Evolutionary conservation across 768 basidiomycete genomes (phyloP).

Genomic region (Boletellus emodensis): DNA sequence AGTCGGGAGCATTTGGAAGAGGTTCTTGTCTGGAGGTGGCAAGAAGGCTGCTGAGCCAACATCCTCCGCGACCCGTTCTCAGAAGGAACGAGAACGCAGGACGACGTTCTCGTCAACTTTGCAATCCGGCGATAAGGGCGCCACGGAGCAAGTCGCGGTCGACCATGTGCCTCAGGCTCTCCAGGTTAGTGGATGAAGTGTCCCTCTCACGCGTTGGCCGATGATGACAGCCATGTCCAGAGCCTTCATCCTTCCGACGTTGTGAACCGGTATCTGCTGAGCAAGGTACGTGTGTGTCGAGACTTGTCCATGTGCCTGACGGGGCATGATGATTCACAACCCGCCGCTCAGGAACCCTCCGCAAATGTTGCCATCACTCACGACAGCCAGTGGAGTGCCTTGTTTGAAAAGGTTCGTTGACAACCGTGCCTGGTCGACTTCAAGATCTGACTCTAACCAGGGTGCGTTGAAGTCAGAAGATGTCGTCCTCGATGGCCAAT

Average conservation of each 20-base stretch:
- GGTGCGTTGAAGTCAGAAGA: slow-evolving; percentile 6
- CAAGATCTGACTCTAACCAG: background rate
- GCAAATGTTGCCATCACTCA: slow-evolving; percentile 12
- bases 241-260: slow-evolving; percentile 13
- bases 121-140: background rate
- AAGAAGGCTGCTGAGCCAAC: background rate
- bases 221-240: background rate
- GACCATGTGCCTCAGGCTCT: slow-evolving; percentile 1
- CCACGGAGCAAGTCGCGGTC: background rate
- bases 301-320: no score
- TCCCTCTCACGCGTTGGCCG: no score
- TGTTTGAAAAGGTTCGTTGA: slow-evolving; percentile 8
- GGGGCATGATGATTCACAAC: no score
- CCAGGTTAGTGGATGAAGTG: background rate
- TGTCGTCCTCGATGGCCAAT: background rate
- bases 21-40: background rate
- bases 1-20: background rate
- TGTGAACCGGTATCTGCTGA: slow-evolving; percentile 11
- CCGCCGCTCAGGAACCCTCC: slow-evolving; percentile 3
- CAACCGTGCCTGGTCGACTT: background rate
- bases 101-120: no score
- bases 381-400: slow-evolving; percentile 11
- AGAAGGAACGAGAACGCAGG: background rate
- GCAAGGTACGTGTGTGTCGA: no score
- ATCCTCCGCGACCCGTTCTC: background rate